Conservation (phyloP, 148 eudicot genomes). For the Cornus florida region DNA sequence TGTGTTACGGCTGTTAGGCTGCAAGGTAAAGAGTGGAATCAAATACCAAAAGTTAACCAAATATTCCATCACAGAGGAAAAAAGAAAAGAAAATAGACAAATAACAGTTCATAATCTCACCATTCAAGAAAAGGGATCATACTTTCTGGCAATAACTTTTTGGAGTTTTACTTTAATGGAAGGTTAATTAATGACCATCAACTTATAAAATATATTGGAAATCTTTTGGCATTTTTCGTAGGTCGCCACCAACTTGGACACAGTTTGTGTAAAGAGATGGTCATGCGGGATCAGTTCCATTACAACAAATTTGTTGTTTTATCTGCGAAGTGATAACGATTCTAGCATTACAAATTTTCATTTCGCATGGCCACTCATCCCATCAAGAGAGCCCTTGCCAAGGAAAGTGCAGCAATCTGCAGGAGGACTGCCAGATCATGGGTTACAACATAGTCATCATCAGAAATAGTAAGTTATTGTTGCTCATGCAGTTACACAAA, state of each 20-base stretch:
- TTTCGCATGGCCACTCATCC: background rate
- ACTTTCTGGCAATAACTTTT: too few species aligned
- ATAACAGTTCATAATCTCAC: background rate
- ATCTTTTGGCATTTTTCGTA: too few species aligned
- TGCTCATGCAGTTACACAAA: too few species aligned
- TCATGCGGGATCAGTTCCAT: background rate
- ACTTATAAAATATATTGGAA: too few species aligned
- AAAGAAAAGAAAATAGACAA: background rate
- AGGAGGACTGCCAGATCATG: background rate
- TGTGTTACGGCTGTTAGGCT: conserved; percentile 65
- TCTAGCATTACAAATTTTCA: background rate
- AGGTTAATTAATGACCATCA: background rate
- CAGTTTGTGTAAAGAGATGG: background rate
- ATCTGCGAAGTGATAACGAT: background rate
- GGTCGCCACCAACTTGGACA: background rate
- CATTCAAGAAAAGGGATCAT: background rate
- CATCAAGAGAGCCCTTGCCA: background rate
- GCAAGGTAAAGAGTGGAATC: conserved; percentile 7
- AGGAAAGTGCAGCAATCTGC: background rate
- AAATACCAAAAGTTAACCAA: background rate
- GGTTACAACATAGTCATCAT: background rate
- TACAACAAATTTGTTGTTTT: background rate
- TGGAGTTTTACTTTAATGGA: too few species aligned
- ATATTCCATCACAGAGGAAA: background rate
- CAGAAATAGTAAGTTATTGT: background rate